These are phyloP conservation scores for Epichloe bromicola DNA, from an alignment of 2,329 filamentous ascomycete genomes.

Conservation along the genomic window DNA sequence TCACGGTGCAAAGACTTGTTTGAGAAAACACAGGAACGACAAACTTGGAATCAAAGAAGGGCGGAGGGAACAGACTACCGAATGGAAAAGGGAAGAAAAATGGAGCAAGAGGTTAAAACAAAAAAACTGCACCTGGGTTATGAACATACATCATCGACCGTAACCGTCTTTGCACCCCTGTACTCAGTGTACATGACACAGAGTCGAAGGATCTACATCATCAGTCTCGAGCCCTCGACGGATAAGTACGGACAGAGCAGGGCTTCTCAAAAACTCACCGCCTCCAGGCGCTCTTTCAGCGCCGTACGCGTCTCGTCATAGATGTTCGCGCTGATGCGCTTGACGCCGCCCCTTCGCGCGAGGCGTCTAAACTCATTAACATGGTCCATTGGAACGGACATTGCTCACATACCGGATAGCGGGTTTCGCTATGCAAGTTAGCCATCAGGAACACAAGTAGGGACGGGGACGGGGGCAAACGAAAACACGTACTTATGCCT, in stretches of 20 bases:
- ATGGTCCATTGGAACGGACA: not conserved
- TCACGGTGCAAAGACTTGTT: too few relatives aligned
- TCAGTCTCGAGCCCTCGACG: not conserved
- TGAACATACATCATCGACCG: conserved; percentile 41
- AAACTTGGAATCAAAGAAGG: too few relatives aligned
- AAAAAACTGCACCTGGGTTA: not conserved
- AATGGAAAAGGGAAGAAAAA: not conserved
- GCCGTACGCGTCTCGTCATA: conserved; percentile 48
- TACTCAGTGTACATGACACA: conserved; percentile 41
- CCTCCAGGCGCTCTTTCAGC: conserved; percentile 35
- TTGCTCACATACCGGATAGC: conserved; percentile 2
- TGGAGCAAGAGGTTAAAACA: not conserved
- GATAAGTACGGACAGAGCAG: not conserved
- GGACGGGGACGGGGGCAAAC: not conserved
- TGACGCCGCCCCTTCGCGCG: conserved; percentile 64
- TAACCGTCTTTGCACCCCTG: conserved; percentile 46
- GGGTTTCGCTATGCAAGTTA: conserved; percentile 3
- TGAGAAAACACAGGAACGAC: too few relatives aligned
- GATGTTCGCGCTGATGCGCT: conserved; percentile 51
- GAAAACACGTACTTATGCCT: conserved; percentile 7
- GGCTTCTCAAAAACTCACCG: conserved; percentile 22
- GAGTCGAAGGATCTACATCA: conserved; percentile 35
- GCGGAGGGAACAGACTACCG: not conserved
- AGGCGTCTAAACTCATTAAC: conserved; percentile 38
- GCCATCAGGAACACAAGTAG: conserved; percentile 6